phyloP scores from a whole-genome alignment of 2,329 filamentous ascomycete species.

The Fusarium lateritium region DNA sequence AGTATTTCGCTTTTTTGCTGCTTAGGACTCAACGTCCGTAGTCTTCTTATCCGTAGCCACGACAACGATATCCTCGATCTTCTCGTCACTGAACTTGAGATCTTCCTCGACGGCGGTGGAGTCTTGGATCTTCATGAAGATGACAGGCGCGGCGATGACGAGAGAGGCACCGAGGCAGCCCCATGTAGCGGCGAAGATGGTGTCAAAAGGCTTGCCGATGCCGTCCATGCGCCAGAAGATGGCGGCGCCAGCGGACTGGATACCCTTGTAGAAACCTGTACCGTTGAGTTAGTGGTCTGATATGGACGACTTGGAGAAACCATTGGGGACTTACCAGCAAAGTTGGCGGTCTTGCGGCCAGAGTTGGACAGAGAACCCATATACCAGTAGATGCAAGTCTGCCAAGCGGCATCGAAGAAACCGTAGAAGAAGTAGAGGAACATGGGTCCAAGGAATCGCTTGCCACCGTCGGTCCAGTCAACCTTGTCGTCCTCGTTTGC shows the following conservation, averaged over 20 bases:
- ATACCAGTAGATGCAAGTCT: conserved; percentile 66
- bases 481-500: conserved; percentile 51
- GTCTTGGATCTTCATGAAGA: conserved; percentile 83
- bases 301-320: not conserved
- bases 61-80: conserved; percentile 74
- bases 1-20: not conserved
- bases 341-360: conserved; percentile 89
- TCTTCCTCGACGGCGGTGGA: conserved; percentile 84
- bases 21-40: conserved; percentile 37
- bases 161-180: conserved; percentile 79
- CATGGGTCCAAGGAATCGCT: conserved; percentile 72
- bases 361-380: conserved; percentile 95
- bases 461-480: conserved; percentile 61
- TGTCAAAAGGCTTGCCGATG: conserved; percentile 69
- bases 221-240: conserved; percentile 51
- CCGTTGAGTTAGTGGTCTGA: conserved; percentile 8
- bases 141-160: conserved; percentile 82
- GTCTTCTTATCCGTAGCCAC: conserved; percentile 32
- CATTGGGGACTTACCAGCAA: conserved; percentile 60
- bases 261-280: conserved; percentile 80
- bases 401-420: conserved; percentile 77
- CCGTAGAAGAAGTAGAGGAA: conserved; percentile 81
- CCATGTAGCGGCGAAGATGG: conserved; percentile 80
- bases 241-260: conserved; percentile 49
- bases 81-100: conserved; percentile 89